These are phyloP conservation scores for Haplosporangium sp. DNA, from an alignment of 371 early-diverging fungal species.

Conservation along the genomic window DNA sequence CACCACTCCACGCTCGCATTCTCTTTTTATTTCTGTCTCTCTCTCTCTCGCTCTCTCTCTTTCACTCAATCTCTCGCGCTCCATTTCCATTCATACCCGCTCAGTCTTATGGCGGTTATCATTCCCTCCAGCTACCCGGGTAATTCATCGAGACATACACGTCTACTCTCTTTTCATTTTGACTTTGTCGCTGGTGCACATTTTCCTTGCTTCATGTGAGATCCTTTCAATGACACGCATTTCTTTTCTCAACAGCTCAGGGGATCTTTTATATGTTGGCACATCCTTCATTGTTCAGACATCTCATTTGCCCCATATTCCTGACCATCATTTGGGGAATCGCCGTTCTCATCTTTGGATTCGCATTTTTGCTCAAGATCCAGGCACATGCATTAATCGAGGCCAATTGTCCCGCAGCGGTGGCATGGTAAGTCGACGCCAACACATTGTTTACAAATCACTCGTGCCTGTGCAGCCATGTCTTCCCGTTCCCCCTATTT, in stretches of 20 bases:
- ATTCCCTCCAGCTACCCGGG: constrained; percentile 64
- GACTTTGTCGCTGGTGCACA: too few relatives aligned
- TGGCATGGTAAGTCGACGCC: constrained; percentile 59
- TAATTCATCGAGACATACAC: not conserved
- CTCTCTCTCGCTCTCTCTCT: not conserved
- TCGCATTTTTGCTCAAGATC: constrained; percentile 41
- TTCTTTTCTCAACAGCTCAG: constrained; percentile 26
- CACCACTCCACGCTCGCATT: too few relatives aligned
- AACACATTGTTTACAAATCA: not conserved
- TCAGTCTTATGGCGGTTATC: constrained; percentile 25
- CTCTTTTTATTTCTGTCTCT: too few relatives aligned
- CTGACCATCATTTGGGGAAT: constrained; percentile 46
- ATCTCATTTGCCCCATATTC: constrained; percentile 43
- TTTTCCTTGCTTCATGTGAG: too few relatives aligned
- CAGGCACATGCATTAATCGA: constrained; percentile 67
- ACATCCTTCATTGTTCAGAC: constrained; percentile 59
- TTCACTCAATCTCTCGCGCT: not conserved
- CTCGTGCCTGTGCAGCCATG: not conserved
- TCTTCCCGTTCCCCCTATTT: not conserved
- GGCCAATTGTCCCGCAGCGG: constrained; percentile 65
- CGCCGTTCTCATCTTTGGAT: constrained; percentile 32
- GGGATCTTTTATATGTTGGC: constrained; percentile 61
- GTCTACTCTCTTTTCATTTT: not conserved
- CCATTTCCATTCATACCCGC: not conserved
- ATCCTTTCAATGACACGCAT: not conserved